Percentiles rank a stretch among this genome's conserved stretches.
Evolutionary conservation across 192 early-diverging fungal genomes (phyloP).

Genomic region (Podila minutissima): DNA sequence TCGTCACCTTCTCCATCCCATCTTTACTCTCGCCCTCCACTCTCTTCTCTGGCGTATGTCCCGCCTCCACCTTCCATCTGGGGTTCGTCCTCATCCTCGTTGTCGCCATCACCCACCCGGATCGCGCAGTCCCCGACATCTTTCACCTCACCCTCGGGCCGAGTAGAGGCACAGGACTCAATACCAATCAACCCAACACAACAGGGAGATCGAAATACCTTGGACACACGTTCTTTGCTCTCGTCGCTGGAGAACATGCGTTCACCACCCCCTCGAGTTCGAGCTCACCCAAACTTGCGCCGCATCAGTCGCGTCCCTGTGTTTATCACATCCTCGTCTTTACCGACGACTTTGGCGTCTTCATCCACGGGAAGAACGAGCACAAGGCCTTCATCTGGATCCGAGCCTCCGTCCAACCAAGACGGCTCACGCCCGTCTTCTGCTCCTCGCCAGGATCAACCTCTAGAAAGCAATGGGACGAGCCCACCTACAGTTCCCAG

Average conservation of each 20-base stretch:
- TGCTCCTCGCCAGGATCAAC: neutral
- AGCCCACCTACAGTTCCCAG: neutral
- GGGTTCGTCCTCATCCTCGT: neutral
- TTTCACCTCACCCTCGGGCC: neutral
- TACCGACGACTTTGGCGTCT: neutral
- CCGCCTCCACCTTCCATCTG: slow-evolving; percentile 12
- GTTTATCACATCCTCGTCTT: neutral
- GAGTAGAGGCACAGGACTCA: neutral
- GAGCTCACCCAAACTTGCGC: slow-evolving; percentile 14
- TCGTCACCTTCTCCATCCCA: neutral
- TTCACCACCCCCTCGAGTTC: neutral
- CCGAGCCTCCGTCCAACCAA: neutral
- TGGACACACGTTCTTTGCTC: neutral
- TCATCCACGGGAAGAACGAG: neutral
- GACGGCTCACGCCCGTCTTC: neutral
- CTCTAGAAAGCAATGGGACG: neutral
- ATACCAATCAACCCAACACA: no score
- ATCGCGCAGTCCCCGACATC: neutral
- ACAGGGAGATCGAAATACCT: no score
- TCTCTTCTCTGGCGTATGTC: slow-evolving; percentile 5
- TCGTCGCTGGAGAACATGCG: neutral
- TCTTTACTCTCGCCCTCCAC: slow-evolving; percentile 5
- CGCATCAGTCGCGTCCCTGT: slow-evolving; percentile 26
- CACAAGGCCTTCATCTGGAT: neutral
- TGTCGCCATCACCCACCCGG: neutral